A percentile compares a stretch with the other conserved stretches of the same genome.
Evolutionary conservation across 148 eudicot genomes (phyloP).

Genomic region (Limonium bicolor): DNA sequence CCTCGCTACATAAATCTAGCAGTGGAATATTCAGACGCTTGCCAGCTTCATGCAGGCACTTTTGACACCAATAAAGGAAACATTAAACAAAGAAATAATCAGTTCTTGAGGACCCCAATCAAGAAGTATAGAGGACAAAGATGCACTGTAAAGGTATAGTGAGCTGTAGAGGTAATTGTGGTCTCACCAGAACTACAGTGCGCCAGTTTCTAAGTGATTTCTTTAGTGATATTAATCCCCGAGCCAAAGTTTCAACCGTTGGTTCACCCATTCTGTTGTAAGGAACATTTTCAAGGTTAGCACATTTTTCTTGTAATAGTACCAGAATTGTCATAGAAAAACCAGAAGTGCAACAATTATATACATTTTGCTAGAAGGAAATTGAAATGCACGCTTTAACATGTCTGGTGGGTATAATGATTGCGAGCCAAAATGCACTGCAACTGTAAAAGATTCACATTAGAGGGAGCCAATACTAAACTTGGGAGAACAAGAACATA

Average conservation of each 20-base stretch:
- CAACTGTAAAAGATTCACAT: constrained; percentile 6
- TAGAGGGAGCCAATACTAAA: neutral
- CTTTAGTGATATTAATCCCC: constrained; percentile 30
- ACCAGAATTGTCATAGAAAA: neutral
- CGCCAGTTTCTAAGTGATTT: constrained; percentile 31
- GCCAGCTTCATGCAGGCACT: constrained; percentile 83
- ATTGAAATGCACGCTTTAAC: constrained; percentile 31
- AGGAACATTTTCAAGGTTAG: constrained; percentile 4
- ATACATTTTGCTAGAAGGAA: constrained; percentile 51
- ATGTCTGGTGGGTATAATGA: constrained; percentile 16
- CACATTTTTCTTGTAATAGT: neutral
- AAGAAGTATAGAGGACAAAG: no score
- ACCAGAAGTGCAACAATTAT: constrained; percentile 1
- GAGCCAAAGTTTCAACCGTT: constrained; percentile 23
- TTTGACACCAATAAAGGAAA: no score
- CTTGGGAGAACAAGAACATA: neutral
- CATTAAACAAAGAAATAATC: no score
- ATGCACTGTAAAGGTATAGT: no score
- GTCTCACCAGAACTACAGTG: constrained; percentile 47
- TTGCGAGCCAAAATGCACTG: constrained; percentile 23
- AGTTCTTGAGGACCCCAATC: no score
- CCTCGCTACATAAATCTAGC: constrained; percentile 63
- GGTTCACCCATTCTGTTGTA: constrained; percentile 23
- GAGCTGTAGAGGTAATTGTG: no score
- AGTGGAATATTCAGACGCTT: constrained; percentile 35